Evolutionary conservation across 768 basidiomycete genomes (phyloP).

Genomic region (Rhizopogon rudus): DNA sequence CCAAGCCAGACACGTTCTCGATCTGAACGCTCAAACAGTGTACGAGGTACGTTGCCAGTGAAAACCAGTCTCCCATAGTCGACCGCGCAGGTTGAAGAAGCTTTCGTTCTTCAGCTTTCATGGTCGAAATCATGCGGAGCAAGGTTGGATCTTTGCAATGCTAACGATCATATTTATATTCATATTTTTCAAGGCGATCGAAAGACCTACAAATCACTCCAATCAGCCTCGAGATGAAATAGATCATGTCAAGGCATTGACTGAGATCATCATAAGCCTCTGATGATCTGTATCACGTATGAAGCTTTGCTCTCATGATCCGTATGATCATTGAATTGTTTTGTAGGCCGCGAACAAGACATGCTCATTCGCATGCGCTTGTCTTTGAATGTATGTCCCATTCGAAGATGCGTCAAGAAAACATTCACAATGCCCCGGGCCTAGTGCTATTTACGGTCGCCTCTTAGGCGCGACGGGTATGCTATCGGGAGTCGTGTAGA

Average conservation of each 20-base stretch:
- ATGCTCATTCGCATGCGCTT: neutral
- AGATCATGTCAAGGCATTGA: constrained; percentile 1
- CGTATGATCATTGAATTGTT: neutral
- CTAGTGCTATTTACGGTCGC: neutral
- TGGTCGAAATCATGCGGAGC: neutral
- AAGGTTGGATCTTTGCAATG: neutral
- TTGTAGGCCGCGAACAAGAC: neutral
- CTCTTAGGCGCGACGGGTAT: neutral
- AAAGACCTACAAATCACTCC: neutral
- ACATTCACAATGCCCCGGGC: too few species aligned
- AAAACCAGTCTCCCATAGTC: neutral
- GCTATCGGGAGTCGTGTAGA: too few species aligned
- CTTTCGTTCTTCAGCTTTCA: too few species aligned
- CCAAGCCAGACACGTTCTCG: constrained; percentile 18
- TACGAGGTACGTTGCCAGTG: constrained; percentile 22
- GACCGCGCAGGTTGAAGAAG: neutral
- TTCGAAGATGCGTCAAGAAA: neutral
- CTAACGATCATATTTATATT: neutral
- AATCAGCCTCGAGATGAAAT: neutral
- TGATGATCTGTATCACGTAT: neutral
- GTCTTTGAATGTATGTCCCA: neutral
- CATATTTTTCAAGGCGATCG: neutral
- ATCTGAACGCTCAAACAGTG: constrained; percentile 19
- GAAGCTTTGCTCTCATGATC: neutral
- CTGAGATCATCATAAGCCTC: neutral